phyloP scores from a whole-genome alignment of 2,329 filamentous ascomycete species.

The Colletotrichum neosansevieriae region DNA sequence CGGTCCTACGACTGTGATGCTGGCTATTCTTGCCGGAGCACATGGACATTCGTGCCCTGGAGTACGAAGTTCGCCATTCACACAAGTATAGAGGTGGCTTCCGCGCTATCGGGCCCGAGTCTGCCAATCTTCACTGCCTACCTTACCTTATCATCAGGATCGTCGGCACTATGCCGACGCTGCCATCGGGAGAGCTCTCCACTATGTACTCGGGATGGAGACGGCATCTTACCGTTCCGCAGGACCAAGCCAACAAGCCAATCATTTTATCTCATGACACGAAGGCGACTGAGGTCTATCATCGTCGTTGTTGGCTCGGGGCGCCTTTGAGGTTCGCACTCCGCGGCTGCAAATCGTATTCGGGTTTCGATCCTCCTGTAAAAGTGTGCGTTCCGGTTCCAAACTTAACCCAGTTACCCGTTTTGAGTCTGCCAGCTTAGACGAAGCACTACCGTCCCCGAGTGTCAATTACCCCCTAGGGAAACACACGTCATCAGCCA shows the following conservation, averaged over 20 bases:
- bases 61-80: not conserved
- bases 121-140: not conserved
- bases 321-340: not conserved
- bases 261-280: not conserved
- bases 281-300: not conserved
- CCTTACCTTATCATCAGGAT: not conserved
- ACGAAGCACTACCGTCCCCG: constrained; percentile 15
- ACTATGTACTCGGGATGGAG: not conserved
- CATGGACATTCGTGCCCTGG: not conserved
- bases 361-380: not conserved
- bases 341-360: constrained; percentile 2
- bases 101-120: constrained; percentile 2
- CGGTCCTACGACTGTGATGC: too few relatives aligned
- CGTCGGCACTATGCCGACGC: not conserved
- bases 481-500: constrained; percentile 14
- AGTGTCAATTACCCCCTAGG: constrained; percentile 5
- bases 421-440: not conserved
- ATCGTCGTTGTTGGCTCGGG: not conserved
- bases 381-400: not conserved
- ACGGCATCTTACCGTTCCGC: not conserved
- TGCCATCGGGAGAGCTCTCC: not conserved
- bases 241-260: not conserved
- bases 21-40: not conserved
- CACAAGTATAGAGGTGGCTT: not conserved
- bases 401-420: constrained; percentile 1